These are phyloP conservation scores for Trichoderma sp. DNA, from an alignment of 2,329 filamentous ascomycete genomes.

Conservation along the genomic window DNA sequence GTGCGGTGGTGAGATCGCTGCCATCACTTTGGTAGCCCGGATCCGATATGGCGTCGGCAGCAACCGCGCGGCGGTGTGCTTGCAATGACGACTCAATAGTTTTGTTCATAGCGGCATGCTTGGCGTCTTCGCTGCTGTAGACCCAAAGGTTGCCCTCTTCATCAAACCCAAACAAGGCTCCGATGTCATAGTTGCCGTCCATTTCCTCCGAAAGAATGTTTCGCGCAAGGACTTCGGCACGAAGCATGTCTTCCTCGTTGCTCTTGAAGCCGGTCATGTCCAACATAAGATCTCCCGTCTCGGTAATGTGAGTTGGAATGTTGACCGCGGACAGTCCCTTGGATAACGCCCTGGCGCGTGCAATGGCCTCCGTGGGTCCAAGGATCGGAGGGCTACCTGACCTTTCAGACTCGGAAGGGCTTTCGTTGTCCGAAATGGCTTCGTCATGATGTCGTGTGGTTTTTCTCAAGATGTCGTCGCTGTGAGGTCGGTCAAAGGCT, in stretches of 20 bases:
- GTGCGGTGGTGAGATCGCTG: slow-evolving; percentile 55
- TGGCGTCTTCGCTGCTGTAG: slow-evolving; percentile 95
- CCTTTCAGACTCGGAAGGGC: slow-evolving; percentile 47
- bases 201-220: slow-evolving; percentile 91
- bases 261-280: slow-evolving; percentile 98
- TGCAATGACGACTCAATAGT: slow-evolving; percentile 52
- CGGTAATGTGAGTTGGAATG: slow-evolving; percentile 89
- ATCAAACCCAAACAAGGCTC: slow-evolving; percentile 89
- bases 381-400: slow-evolving; percentile 77
- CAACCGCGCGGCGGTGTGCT: slow-evolving; percentile 48
- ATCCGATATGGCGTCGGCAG: slow-evolving; percentile 82
- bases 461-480: slow-evolving; percentile 53
- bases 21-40: slow-evolving; percentile 95
- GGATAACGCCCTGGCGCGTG: slow-evolving; percentile 79
- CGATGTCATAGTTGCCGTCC: slow-evolving; percentile 94
- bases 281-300: slow-evolving; percentile 90
- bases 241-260: slow-evolving; percentile 85
- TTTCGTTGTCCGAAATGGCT: slow-evolving; percentile 38
- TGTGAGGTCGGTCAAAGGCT: slow-evolving; percentile 45
- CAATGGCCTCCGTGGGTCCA: slow-evolving; percentile 70
- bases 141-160: slow-evolving; percentile 99
- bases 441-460: slow-evolving; percentile 42
- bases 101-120: slow-evolving; percentile 76
- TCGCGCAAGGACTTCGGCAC: slow-evolving; percentile 88
- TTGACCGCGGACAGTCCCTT: slow-evolving; percentile 86